Evolutionary conservation across 257 asterid species (phyloP), one percentile per base, ranked within the genome.

Genomic region (Ajuga chamaepitys): DNA sequence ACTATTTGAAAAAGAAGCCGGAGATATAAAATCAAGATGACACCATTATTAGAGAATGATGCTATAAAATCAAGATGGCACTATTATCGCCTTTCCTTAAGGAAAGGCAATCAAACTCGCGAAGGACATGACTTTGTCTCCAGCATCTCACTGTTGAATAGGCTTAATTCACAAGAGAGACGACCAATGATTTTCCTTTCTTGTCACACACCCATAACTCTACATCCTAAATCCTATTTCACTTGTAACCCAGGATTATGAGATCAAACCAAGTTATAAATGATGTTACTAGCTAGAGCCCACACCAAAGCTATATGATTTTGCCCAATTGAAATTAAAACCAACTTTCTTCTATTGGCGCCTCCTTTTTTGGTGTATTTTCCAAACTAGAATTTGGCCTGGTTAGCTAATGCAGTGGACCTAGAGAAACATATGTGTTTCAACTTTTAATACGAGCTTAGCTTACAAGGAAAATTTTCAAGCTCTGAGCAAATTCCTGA

Each of bases 81-180:
- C n/a, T n/a, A n/a, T n/a, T n/a, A 14, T 92, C 98, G 0, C 97
- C 95, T 89, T 62, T 87, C 98, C 41, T 92, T 95, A 0, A 87
- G 91, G 58, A 81, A 87, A 70, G 95, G 91, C 9, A 91, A 85
- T 38, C 83, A 76, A 58, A 82, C 77, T 71, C 98, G 74, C 6
- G 97, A 67, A 50, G 95, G 79, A 81, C 78, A 85, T n/a, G 84
- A 77, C 72, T 81, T 88, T 8, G 83, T 71, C 72, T 76, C 91
- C 81, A 89, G 62, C 97, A 89, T 87, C 78, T 81, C 78, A 32
- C 64, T 54, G 48, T 54, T 38, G 8, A 68, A 59, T 66, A 78
- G 47, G 69, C 71, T 56, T 72, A 74, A 56, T 32, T 3, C 70
- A 64, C 30, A 34, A 70, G 22, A 20, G 42, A 42, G 9, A 40